Percentiles rank a stretch among this genome's conserved stretches.
phyloP scores from a whole-genome alignment of 805 yeast genomes.

The Suhomyces xylopsoci region DNA sequence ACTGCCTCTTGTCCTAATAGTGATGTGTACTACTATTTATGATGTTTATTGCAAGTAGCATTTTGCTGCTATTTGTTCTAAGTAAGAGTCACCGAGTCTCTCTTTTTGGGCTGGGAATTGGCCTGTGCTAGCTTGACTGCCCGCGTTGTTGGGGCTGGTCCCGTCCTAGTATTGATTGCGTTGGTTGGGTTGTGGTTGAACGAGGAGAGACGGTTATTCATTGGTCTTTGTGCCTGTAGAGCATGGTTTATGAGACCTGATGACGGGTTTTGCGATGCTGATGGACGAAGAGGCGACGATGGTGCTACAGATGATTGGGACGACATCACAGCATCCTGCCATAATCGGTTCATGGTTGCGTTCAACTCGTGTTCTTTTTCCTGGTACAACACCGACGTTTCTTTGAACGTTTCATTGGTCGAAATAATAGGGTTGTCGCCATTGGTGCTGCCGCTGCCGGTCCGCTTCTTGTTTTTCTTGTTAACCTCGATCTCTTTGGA shows the following conservation, averaged over 20 bases:
- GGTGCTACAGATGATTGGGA: constrained; percentile 3
- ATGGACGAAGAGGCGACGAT: neutral
- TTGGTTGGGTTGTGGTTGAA: constrained; percentile 14
- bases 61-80: too few species aligned
- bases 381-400: constrained; percentile 30
- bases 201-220: constrained; percentile 19
- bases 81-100: neutral
- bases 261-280: constrained; percentile 5
- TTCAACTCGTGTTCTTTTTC: constrained; percentile 30
- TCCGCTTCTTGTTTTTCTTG: constrained; percentile 17
- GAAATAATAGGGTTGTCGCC: neutral
- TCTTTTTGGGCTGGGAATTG: constrained; percentile 4
- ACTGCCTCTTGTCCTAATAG: too few species aligned
- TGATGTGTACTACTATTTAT: too few species aligned
- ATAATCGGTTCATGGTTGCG: constrained; percentile 25
- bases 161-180: constrained; percentile 12
- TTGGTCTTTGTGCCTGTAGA: constrained; percentile 15
- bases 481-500: constrained; percentile 20
- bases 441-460: neutral
- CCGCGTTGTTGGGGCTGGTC: constrained; percentile 31
- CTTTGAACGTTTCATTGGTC: constrained; percentile 31
- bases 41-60: too few species aligned
- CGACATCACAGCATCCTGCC: constrained; percentile 36
- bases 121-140: constrained; percentile 30
- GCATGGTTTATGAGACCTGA: neutral